Conservation (phyloP, 140 eudicot species). For the Ambrosia hybrid region DNA sequence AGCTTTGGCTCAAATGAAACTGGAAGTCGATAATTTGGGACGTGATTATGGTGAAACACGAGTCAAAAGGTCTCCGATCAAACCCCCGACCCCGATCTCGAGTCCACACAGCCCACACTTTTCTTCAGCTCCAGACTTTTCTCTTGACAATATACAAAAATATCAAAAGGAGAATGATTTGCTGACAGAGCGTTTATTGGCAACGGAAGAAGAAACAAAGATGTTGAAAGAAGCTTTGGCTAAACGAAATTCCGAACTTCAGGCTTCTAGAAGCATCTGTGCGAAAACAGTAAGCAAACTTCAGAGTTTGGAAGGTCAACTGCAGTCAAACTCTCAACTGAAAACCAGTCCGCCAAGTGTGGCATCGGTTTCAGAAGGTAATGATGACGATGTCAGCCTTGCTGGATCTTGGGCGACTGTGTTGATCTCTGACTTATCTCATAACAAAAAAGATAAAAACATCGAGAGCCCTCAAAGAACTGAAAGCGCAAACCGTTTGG, state of each 20-base stretch:
- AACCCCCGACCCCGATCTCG: conserved; percentile 47
- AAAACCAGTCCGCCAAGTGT: conserved; percentile 55
- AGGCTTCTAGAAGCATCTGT: conserved; percentile 76
- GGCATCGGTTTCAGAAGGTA: conserved; percentile 72
- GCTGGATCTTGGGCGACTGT: conserved; percentile 79
- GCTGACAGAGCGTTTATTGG: conserved; percentile 69
- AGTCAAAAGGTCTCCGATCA: conserved; percentile 67
- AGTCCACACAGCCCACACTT: conserved; percentile 43
- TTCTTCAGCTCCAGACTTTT: conserved; percentile 55
- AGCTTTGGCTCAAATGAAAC: conserved; percentile 92
- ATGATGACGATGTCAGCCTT: conserved; percentile 66
- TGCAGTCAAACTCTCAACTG: conserved; percentile 43
- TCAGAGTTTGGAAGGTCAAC: conserved; percentile 67
- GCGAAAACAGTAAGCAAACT: conserved; percentile 88
- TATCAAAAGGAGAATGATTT: conserved; percentile 76
- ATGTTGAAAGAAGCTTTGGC: conserved; percentile 96
- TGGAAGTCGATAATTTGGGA: conserved; percentile 83
- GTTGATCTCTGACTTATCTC: conserved; percentile 59
- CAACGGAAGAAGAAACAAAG: conserved; percentile 92
- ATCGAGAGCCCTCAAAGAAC: conserved; percentile 50
- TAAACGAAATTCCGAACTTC: conserved; percentile 80
- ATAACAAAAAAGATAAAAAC: conserved; percentile 56
- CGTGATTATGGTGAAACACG: conserved; percentile 81
- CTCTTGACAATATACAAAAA: conserved; percentile 63
- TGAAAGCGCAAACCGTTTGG: conserved; percentile 58